A percentile compares a stretch with the other conserved stretches of the same genome.
Evolutionary conservation across 2,329 filamentous ascomycete genomes (phyloP).

Genomic region (Nothophaeocryptopus gaeumannii): DNA sequence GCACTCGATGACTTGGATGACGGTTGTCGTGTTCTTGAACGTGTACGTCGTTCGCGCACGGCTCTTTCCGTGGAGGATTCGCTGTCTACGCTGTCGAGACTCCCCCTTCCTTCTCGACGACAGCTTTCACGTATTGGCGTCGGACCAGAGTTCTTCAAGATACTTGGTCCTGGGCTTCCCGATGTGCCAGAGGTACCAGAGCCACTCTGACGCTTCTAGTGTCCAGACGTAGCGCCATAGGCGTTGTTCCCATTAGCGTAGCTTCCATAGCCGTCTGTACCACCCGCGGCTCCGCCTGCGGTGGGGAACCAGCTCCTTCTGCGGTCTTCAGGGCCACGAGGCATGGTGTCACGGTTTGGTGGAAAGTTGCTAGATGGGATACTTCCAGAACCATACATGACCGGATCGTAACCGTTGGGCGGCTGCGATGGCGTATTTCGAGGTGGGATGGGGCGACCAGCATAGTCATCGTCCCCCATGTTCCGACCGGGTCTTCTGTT

Average conservation of each 20-base stretch:
- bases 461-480: constrained; percentile 18
- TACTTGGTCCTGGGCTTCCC: constrained; percentile 9
- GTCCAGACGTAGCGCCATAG: constrained; percentile 16
- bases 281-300: constrained; percentile 11
- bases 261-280: constrained; percentile 27
- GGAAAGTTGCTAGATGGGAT: constrained; percentile 1
- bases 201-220: constrained; percentile 18
- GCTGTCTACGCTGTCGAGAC: constrained; percentile 11
- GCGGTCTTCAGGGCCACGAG: constrained; percentile 17
- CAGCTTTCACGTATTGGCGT: constrained; percentile 7
- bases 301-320: constrained; percentile 25
- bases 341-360: constrained; percentile 5
- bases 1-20: constrained; percentile 1
- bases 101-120: constrained; percentile 4
- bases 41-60: constrained; percentile 6
- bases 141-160: constrained; percentile 12
- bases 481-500: constrained; percentile 12
- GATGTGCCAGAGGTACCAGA: neutral
- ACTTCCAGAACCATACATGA: constrained; percentile 16
- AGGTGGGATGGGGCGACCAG: constrained; percentile 17
- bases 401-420: constrained; percentile 17
- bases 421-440: constrained; percentile 14
- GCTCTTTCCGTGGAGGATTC: constrained; percentile 14
- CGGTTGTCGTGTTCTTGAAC: constrained; percentile 10
- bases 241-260: constrained; percentile 14